phyloP scores from a whole-genome alignment of 2,329 filamentous ascomycete species.

The Eutypa lata region DNA sequence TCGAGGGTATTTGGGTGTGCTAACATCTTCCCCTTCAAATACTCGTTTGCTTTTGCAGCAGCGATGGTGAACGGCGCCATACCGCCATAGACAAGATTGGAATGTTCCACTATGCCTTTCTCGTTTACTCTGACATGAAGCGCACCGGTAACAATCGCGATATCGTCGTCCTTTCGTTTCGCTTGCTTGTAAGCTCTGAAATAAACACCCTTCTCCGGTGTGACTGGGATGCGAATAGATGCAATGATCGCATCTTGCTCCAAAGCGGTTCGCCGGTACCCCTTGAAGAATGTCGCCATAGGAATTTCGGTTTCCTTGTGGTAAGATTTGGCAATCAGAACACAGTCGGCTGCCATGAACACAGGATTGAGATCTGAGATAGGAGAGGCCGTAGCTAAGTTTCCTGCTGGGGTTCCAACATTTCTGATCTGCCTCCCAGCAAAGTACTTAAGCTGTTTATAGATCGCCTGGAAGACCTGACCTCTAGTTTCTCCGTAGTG shows the following conservation, averaged over 20 bases:
- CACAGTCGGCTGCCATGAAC: conserved; percentile 81
- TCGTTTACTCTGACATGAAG: conserved; percentile 71
- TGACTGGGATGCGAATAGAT: conserved; percentile 79
- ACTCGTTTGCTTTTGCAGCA: conserved; percentile 74
- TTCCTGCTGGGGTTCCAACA: conserved; percentile 94
- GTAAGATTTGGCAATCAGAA: conserved; percentile 75
- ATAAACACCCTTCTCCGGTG: conserved; percentile 72
- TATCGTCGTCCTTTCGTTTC: conserved; percentile 96
- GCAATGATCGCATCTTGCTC: conserved; percentile 80
- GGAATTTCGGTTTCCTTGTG: conserved; percentile 77
- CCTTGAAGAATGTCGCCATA: conserved; percentile 89
- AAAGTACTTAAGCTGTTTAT: conserved; percentile 93
- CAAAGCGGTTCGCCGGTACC: conserved; percentile 82
- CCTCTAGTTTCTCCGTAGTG: conserved; percentile 69
- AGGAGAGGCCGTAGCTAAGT: conserved; percentile 88
- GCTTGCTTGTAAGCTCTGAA: conserved; percentile 93
- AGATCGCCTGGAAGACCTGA: conserved; percentile 85
- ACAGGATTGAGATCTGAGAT: conserved; percentile 97
- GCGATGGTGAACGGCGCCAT: conserved; percentile 92
- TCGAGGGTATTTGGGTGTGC: conserved; percentile 81
- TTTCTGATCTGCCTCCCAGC: conserved; percentile 94
- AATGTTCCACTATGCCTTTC: conserved; percentile 66
- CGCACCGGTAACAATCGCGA: conserved; percentile 92
- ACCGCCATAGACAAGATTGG: conserved; percentile 85
- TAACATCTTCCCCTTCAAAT: conserved; percentile 73